Evolutionary conservation across 371 early-diverging fungal genomes (phyloP), one percentile per base, ranked within the genome.

Genomic region (Rhizopus arrhizus): DNA sequence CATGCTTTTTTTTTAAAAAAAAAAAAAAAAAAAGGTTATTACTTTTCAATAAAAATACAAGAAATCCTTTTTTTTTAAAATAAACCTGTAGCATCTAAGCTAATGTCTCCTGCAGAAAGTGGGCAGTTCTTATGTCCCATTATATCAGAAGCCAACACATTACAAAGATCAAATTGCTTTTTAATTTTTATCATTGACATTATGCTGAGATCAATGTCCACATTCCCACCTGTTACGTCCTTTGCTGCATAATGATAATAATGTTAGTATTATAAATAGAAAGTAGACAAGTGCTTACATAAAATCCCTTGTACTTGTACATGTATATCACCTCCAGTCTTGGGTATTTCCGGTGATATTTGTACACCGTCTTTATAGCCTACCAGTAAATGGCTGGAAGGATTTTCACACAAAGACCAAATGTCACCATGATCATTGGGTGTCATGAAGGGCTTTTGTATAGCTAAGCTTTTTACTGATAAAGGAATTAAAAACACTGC

Each of bases 131-230:
- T 61, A 12, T 70, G 57, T 13, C 60, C 64, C 69, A 79, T 74
- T n/a, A 79, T 59, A 63, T 76, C 77, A 29, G 77, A 76, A 9
- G 53, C 49, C 4, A 76, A 61, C 0, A 75, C 75, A 16, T 31
- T 46, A 56, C 76, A 79, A 31, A 79, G 67, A 47, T 79, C 74
- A 3, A 79, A 60, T 5, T 79, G 68, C 45, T 75, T 79, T 28
- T 74, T 74, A 34, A 79, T 68, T 54, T 76, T 79, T 45, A 76
- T 79, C 75, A 76, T 72, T 4, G 68, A 66, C 65, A 79, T 61
- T 2, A 79, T 62, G 35, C 62, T 79, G 12, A 79, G 48, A 13
- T 79, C 71, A 56, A 79, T 76, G n/a, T 68, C 64, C 5, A 76
- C 77, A 16, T 64, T 60, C 42, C 80, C 77, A 29, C 73, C 64